Evolutionary conservation across 768 basidiomycete species (phyloP), one percentile per base, ranked within the genome.

Genomic region (Pleurotus citrinopileatus): DNA sequence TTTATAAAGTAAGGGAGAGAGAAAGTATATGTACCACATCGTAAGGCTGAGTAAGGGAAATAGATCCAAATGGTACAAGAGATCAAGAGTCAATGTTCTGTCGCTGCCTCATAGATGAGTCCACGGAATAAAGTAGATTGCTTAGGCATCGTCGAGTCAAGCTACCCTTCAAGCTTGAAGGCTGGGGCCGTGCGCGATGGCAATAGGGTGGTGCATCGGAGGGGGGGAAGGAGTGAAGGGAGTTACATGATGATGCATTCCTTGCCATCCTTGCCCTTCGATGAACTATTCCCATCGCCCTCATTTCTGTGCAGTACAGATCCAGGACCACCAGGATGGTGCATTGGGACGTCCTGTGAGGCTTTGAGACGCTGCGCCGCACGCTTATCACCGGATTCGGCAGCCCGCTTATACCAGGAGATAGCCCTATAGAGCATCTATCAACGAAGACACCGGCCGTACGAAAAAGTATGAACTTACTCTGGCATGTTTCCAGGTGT

Each of bases 361-460:
- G 82, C 76, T 64, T 81, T 86, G 12, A 98, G 73, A 50, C 97
- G 85, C 63, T 95, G 91, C 6, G 79, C 73, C 0, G 97, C 94
- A 55, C 97, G 91, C 67, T 92, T 96, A 72, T 99, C 97, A 45
- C 96, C 95, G 26, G 85, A 81, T 2, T 95, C 93, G 13, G 94
- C 88, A 2, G 97, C 92, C 57, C 83, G 83, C 70, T 92, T 91
- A 76, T 94, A 98, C 78, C 87, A 98, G 12, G 75, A 62, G 29
- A 83, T 72, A 1, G 94, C 87, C 59, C 89, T 91, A 20, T 3
- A 34, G 27, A 42, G 25, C 56, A 54, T n/a, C 44, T 27, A 59
- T 47, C 46, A 52, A 52, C 48, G 32, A 34, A 55, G 48, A 25
- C 36, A 19, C 12, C 42, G 25, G 17, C 53, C 52, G 47, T 13